A percentile compares a stretch with the other conserved stretches of the same genome.
phyloP scores from a whole-genome alignment of 441 rosid species.

The Gossypium gossypioides region DNA sequence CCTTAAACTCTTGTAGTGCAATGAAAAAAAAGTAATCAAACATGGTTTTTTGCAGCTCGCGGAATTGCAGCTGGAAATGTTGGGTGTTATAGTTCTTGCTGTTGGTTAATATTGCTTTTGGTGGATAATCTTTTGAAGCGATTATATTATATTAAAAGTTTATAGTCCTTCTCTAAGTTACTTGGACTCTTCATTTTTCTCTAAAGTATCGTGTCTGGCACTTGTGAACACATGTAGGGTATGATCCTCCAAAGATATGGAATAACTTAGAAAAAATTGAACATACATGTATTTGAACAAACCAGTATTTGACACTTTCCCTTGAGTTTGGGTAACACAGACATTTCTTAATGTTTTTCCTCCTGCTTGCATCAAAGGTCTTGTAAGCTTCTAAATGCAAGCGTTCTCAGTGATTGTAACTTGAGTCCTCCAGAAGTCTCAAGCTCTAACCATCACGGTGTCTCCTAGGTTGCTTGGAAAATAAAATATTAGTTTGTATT shows the following conservation, averaged over 20 bases:
- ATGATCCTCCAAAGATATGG: neutral
- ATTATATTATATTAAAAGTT: neutral
- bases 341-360: neutral
- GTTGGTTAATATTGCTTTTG: neutral
- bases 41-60: neutral
- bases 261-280: neutral
- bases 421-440: neutral
- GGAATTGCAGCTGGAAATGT: neutral
- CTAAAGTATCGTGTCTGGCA: neutral
- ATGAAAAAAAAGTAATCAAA: neutral
- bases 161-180: neutral
- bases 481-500: neutral
- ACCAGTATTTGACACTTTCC: neutral
- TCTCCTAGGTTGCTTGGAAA: neutral
- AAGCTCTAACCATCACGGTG: too few relatives aligned
- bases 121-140: neutral
- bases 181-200: neutral
- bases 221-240: neutral
- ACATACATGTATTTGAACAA: neutral
- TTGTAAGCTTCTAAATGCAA: neutral
- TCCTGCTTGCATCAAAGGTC: neutral
- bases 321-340: neutral
- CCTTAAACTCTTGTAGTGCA: neutral
- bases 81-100: neutral
- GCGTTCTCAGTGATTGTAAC: neutral